Percentiles rank a stretch among this genome's conserved stretches.
These are phyloP conservation scores for Evansstolkia leycettana DNA, from an alignment of 495 filamentous ascomycete species.

Conservation along the genomic window DNA sequence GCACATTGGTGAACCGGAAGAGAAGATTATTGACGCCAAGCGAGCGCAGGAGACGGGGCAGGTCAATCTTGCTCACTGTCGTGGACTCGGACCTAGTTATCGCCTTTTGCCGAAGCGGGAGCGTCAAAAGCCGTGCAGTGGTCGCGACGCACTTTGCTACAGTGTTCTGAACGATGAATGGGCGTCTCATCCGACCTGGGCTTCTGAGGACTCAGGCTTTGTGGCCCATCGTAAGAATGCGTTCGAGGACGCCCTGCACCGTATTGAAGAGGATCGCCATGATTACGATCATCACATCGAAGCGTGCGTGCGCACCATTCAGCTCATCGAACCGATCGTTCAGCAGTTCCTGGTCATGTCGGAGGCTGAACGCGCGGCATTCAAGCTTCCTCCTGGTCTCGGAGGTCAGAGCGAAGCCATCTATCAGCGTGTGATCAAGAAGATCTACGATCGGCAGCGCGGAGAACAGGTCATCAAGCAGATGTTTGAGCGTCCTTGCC, in stretches of 20 bases:
- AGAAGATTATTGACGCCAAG: constrained; percentile 67
- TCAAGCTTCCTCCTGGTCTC: constrained; percentile 67
- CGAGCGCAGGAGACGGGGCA: constrained; percentile 59
- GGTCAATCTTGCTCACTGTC: constrained; percentile 85
- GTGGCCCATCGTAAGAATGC: constrained; percentile 95
- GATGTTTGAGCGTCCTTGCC: constrained; percentile 68
- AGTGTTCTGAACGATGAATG: constrained; percentile 92
- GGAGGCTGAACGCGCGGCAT: constrained; percentile 54
- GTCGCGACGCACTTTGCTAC: constrained; percentile 85
- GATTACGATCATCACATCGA: constrained; percentile 99
- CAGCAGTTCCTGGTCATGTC: constrained; percentile 71
- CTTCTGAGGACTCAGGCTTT: constrained; percentile 95
- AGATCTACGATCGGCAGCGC: constrained; percentile 84
- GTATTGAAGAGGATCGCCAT: constrained; percentile 96
- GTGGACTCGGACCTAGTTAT: constrained; percentile 88
- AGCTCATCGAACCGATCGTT: constrained; percentile 86
- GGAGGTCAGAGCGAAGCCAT: constrained; percentile 92
- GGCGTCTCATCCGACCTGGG: constrained; percentile 98
- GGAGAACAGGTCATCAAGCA: constrained; percentile 71
- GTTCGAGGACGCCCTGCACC: constrained; percentile 83
- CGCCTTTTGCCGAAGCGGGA: constrained; percentile 82
- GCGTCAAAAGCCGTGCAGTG: constrained; percentile 75
- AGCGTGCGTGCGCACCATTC: constrained; percentile 81
- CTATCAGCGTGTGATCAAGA: constrained; percentile 92
- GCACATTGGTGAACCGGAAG: constrained; percentile 49